Evolutionary conservation across 2,329 filamentous ascomycete species (phyloP), one percentile per base, ranked within the genome.

Genomic region (Stachybotrys chlorohalonatus): DNA sequence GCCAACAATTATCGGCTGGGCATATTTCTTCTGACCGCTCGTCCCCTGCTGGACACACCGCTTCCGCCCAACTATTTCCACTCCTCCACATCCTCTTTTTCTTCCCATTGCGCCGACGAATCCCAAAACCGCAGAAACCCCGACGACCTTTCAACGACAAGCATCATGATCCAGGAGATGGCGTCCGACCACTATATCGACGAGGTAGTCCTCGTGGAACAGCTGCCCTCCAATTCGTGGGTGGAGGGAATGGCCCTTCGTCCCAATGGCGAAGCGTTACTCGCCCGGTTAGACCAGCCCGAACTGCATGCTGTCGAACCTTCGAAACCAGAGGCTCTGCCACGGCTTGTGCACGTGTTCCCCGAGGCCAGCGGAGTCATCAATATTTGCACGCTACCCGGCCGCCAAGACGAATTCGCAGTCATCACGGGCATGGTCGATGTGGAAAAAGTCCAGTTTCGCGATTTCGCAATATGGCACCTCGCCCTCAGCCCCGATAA

Each of bases 381-480:
- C 54, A 53, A 54, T 47, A 16, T 58, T 48, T 54, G 54, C 49
- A 36, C 31, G 3, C 39, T 58, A 11, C 51, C 47, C n/a, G 45
- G 46, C 30, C 47, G 54, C 30, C 15, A 51, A 15, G 56, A 57
- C 16, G 56, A 56, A 52, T 58, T 54, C 47, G 52, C 51, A 13
- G 52, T 56, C 13, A 49, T 54, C n/a, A 51, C 56, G 16, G 56
- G 46, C 24, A 13, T 16, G 31, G 50, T 53, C 46, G 56, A 58
- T 48, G 39, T 54, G 17, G 39, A 51, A 36, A 54, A 53, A 11
- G 51, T 49, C 39, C 24, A 53, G 16, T 58, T 56, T 39, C 36
- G 47, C 48, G 42, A 32, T 39, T 55, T 48, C 47, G 39, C 47
- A 11, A 6, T 56, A 16, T 56, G 54, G 56, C 54, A 51, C 32